Conservation (phyloP, 2,329 filamentous ascomycete genomes). For the Zopfia rhizophila region DNA sequence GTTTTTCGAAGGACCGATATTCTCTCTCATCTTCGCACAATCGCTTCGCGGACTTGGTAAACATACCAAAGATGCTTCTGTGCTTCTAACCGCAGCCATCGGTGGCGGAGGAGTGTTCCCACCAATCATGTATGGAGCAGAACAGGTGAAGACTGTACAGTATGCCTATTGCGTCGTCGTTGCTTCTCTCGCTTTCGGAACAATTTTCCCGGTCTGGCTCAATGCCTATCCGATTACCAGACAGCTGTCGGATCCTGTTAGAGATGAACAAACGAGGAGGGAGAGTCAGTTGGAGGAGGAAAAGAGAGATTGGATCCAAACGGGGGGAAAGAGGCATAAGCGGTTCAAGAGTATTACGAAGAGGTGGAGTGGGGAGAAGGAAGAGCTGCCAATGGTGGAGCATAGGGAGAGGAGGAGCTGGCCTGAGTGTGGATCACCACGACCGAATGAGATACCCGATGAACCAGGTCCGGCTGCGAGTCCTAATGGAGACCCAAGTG, state of each 20-base stretch:
- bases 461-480: no score
- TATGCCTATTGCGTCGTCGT: constrained; percentile 66
- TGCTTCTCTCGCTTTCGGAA: constrained; percentile 62
- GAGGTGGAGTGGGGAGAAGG: constrained; percentile 19
- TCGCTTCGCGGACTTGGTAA: constrained; percentile 66
- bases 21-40: constrained; percentile 68
- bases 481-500: constrained; percentile 3
- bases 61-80: constrained; percentile 67
- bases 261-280: constrained; percentile 41
- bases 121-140: constrained; percentile 63
- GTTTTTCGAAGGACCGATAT: constrained; percentile 70
- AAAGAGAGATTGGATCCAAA: constrained; percentile 11
- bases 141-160: constrained; percentile 50
- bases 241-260: constrained; percentile 62
- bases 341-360: not conserved
- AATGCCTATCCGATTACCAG: constrained; percentile 60
- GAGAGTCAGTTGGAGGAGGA: constrained; percentile 37
- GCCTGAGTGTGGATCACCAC: no score
- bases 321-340: not conserved
- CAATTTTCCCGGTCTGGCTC: constrained; percentile 65
- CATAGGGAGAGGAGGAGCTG: constrained; percentile 45
- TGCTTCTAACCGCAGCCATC: constrained; percentile 64
- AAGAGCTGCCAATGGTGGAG: not conserved
- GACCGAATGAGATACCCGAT: no score
- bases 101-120: constrained; percentile 66